A percentile compares a stretch with the other conserved stretches of the same genome.
These are phyloP conservation scores for Hymenoscyphus albidus DNA, from an alignment of 2,329 filamentous ascomycete species.

Conservation along the genomic window DNA sequence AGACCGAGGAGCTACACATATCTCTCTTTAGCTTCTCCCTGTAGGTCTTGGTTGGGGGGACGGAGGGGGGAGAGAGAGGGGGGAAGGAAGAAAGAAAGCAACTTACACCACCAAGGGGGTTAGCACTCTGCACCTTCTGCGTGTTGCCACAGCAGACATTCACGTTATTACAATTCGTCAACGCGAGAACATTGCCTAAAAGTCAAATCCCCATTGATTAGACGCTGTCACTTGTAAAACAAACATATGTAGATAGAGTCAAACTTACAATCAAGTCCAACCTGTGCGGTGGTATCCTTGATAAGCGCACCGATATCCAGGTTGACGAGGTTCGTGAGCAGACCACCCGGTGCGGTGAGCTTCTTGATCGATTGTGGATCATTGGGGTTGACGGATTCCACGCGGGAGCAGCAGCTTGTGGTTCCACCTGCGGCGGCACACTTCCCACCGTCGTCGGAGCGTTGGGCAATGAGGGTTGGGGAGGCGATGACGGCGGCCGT, in stretches of 20 bases:
- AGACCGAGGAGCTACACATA: background rate
- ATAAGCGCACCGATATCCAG: background rate
- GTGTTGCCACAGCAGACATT: background rate
- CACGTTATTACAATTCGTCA: background rate
- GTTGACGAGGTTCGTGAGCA: background rate
- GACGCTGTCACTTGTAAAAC: background rate
- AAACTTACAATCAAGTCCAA: conserved; percentile 2
- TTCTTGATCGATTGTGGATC: background rate
- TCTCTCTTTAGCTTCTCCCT: no score
- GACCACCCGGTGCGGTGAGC: background rate
- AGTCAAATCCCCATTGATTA: background rate
- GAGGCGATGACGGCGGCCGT: conserved; percentile 22
- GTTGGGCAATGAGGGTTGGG: conserved; percentile 14
- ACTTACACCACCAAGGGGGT: background rate
- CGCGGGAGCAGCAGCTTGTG: background rate
- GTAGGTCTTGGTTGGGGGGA: no score
- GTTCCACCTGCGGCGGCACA: background rate
- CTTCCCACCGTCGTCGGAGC: background rate
- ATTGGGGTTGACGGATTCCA: background rate
- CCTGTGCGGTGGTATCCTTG: background rate
- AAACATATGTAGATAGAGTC: no score
- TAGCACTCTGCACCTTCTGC: background rate
- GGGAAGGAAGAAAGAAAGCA: background rate
- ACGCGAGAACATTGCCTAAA: background rate
- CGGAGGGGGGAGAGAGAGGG: background rate